Evolutionary conservation across 257 asterid species (phyloP), one percentile per base, ranked within the genome.

Genomic region (Solanum dulcamara): DNA sequence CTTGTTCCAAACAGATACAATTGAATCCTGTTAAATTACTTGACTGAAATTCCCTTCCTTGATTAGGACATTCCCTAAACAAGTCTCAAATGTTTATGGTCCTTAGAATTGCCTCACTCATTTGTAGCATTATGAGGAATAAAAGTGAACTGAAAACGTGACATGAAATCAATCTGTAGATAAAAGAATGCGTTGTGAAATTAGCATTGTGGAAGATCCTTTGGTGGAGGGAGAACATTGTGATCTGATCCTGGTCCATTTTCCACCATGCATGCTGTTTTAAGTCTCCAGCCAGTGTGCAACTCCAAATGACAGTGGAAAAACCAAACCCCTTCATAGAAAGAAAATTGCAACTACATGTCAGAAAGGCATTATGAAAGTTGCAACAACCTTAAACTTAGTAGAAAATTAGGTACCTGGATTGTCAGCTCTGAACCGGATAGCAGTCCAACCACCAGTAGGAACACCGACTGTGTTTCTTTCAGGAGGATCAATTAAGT

Each of bases 381-480:
- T 53, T 15, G 77, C 0, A 37, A 15, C 53, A 64, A 64, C 38
- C 72, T 28, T 59, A 12, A 33, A 24, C 74, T 28, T 59, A 32
- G 26, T 67, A 1, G 8, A 70, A n/a, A 24, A 22, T 68, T 74
- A 3, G n/a, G 6, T 87, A 94, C 98, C 98, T 85, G 98, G 97
- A 92, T 93, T 94, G 86, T 92, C 96, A 57, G 97, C 97, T 35
- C 93, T 84, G 88, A 91, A 94, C 22, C 98, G 90, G 70, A 94
- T 93, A 14, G 97, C 97, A 60, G 97, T 87, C 98, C 98, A 94
- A 1, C 98, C 98, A 15, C 97, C 97, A 1, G 97, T 93, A 0
- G 96, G 98, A 26, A 94, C 96, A 7, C 95, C 94, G 1, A 93
- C 92, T 0, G 98, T 94, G 68, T 94, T 94, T 66, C 98, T 90